Conservation (phyloP, 2,329 filamentous ascomycete genomes). For the Penicillium sumatraense region DNA sequence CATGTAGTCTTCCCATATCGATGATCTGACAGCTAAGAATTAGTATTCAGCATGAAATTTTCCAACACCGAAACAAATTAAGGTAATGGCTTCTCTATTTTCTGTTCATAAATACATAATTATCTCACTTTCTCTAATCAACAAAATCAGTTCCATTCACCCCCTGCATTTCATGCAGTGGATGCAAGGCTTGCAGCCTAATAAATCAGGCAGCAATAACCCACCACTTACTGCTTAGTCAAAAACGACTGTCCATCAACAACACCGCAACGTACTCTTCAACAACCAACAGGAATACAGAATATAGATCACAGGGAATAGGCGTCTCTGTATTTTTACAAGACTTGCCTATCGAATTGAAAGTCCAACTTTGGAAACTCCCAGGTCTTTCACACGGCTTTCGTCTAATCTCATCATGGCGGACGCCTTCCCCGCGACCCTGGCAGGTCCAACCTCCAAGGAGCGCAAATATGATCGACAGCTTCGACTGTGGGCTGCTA, state of each 20-base stretch:
- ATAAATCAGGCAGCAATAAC: neutral
- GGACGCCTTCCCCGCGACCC: conserved; percentile 39
- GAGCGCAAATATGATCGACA: conserved; percentile 91
- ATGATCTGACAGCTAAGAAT: too few relatives aligned
- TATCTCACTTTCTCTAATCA: too few relatives aligned
- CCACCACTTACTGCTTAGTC: conserved; percentile 9
- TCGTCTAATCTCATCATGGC: conserved; percentile 32
- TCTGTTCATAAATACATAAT: too few relatives aligned
- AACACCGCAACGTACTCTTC: conserved; percentile 1
- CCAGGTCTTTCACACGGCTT: neutral
- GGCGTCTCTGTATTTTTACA: neutral
- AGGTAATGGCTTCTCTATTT: too few relatives aligned
- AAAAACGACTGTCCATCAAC: conserved; percentile 6
- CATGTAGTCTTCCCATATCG: too few relatives aligned
- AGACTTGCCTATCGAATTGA: neutral
- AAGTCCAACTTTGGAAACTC: neutral
- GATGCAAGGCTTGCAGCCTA: neutral
- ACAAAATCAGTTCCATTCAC: too few relatives aligned
- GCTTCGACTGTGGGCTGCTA: conserved; percentile 91
- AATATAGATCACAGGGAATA: neutral
- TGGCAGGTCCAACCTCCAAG: conserved; percentile 60
- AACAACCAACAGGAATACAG: neutral
- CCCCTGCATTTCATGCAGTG: neutral
- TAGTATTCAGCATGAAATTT: too few relatives aligned
- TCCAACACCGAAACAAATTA: too few relatives aligned